phyloP scores from a whole-genome alignment of 371 early-diverging fungal species.

The Nosema granulosis region DNA sequence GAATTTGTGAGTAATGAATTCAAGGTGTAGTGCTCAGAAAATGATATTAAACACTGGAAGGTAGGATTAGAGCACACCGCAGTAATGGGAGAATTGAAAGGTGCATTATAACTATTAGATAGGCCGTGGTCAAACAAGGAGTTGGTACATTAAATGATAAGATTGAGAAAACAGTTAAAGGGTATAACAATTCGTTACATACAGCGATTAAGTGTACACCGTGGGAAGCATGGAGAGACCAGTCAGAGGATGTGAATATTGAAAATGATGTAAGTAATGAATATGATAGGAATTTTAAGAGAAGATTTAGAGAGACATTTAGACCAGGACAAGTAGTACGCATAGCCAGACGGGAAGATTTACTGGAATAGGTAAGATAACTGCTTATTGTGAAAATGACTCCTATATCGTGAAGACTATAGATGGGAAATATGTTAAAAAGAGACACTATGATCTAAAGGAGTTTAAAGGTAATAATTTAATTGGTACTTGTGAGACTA shows the following conservation, averaged over 20 bases:
- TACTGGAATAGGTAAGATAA: conserved; percentile 1
- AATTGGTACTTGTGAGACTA: no score
- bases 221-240: neutral
- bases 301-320: neutral
- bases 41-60: neutral
- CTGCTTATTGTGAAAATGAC: neutral
- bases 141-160: neutral
- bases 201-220: conserved; percentile 3
- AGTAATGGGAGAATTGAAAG: conserved; percentile 15
- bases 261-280: neutral
- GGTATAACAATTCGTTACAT: neutral
- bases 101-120: neutral
- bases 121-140: neutral
- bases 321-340: neutral
- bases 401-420: conserved; percentile 5
- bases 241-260: neutral
- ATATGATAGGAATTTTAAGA: neutral
- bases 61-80: neutral
- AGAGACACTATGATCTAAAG: conserved; percentile 20
- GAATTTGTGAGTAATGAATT: neutral
- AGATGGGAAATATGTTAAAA: conserved; percentile 6
- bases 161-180: neutral
- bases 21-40: neutral
- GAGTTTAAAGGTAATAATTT: no score
- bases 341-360: conserved; percentile 3